phyloP scores from a whole-genome alignment of 305 asterid species.

The Euphrasia arctica region DNA sequence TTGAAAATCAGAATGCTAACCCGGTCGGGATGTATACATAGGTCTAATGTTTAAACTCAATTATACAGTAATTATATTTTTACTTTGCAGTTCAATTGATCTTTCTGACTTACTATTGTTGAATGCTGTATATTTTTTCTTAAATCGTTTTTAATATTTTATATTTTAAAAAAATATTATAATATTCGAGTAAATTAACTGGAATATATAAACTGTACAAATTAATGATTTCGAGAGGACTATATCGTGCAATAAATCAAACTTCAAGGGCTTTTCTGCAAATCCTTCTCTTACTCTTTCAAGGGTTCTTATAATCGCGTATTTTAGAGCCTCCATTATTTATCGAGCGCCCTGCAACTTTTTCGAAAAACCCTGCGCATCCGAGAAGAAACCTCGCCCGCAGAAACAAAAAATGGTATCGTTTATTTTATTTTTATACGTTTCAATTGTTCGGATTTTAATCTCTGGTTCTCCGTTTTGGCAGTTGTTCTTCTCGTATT shows the following conservation, averaged over 20 bases:
- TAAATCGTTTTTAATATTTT: no score
- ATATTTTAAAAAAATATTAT: no score
- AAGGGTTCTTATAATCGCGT: conserved; percentile 21
- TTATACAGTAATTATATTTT: no score
- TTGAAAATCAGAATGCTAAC: no score
- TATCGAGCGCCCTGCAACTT: not conserved
- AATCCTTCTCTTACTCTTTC: conserved; percentile 9
- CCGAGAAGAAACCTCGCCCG: conserved; percentile 14
- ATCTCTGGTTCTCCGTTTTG: conserved; percentile 18
- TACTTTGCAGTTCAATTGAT: no score
- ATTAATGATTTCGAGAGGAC: conserved; percentile 6
- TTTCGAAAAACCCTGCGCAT: not conserved
- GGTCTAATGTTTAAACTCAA: no score
- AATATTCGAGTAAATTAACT: no score
- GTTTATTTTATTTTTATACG: not conserved
- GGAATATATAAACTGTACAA: not conserved
- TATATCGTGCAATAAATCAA: not conserved
- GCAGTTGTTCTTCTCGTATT: conserved; percentile 97
- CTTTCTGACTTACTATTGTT: no score
- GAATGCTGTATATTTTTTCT: no score
- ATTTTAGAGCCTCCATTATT: not conserved
- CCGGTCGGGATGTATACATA: no score
- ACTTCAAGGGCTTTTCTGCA: conserved; percentile 22
- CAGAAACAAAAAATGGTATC: conserved; percentile 33
- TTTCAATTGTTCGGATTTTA: conserved; percentile 15